These are phyloP conservation scores for Fusarium sp. DNA, from an alignment of 2,329 filamentous ascomycete species.

Conservation along the genomic window DNA sequence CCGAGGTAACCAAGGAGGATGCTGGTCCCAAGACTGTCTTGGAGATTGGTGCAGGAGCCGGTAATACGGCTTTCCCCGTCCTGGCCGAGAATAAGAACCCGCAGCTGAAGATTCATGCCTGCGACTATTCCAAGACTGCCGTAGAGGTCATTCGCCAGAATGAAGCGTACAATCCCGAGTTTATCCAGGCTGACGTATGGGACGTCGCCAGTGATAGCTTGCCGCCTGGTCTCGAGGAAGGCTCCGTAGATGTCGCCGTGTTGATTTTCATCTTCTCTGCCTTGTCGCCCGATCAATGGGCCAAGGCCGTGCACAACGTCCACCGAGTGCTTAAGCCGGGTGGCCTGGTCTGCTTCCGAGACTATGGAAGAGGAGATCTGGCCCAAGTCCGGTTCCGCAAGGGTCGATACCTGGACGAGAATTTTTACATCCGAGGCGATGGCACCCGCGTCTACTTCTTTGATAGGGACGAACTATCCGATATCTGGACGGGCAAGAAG, in stretches of 20 bases:
- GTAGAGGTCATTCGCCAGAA: slow-evolving; percentile 90
- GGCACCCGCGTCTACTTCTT: slow-evolving; percentile 99
- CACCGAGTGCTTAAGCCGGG: slow-evolving; percentile 87
- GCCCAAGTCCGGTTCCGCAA: slow-evolving; percentile 98
- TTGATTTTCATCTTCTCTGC: slow-evolving; percentile 99
- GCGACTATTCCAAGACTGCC: slow-evolving; percentile 95
- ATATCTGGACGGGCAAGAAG: slow-evolving; percentile 75
- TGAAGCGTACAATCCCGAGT: slow-evolving; percentile 75
- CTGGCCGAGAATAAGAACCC: slow-evolving; percentile 85
- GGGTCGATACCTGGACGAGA: slow-evolving; percentile 91
- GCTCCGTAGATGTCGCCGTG: slow-evolving; percentile 89
- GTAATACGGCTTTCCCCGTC: slow-evolving; percentile 96
- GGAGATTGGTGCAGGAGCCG: slow-evolving; percentile 94
- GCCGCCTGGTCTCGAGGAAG: slow-evolving; percentile 79
- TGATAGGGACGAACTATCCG: slow-evolving; percentile 81
- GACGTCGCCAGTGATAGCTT: slow-evolving; percentile 80
- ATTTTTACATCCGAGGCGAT: slow-evolving; percentile 96
- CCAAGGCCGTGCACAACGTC: slow-evolving; percentile 82
- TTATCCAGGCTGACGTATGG: slow-evolving; percentile 93
- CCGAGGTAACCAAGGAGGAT: slow-evolving; percentile 75
- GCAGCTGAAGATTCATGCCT: slow-evolving; percentile 86
- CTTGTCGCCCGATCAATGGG: slow-evolving; percentile 86
- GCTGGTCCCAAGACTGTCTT: slow-evolving; percentile 78
- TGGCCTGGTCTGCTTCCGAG: slow-evolving; percentile 92
- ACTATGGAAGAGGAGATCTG: slow-evolving; percentile 95